These are phyloP conservation scores for Talaromyces funiculosus DNA, from an alignment of 2,329 filamentous ascomycete genomes.

Conservation along the genomic window DNA sequence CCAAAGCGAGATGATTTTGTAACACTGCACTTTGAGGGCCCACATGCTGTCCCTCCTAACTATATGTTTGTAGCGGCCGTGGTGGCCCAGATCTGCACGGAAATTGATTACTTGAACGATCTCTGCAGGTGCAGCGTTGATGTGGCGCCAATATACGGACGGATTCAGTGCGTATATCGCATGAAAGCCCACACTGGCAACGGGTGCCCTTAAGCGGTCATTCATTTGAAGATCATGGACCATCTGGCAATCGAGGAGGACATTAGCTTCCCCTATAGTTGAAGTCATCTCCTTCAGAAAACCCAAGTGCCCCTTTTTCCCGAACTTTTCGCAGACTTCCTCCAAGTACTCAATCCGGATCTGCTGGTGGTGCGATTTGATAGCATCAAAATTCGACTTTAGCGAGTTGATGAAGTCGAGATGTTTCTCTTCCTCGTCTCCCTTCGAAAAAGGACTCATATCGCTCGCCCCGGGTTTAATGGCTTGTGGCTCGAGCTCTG, in stretches of 20 bases:
- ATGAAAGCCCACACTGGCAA: background rate
- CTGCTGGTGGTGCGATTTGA: background rate
- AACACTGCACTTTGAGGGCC: background rate
- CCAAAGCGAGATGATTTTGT: background rate
- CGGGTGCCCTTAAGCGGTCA: background rate
- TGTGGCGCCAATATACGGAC: background rate
- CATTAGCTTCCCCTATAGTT: background rate
- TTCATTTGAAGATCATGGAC: background rate
- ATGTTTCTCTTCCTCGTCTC: no score
- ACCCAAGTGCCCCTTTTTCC: background rate
- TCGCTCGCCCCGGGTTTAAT: no score
- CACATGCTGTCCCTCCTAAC: background rate
- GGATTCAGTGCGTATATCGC: background rate
- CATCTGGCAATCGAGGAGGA: background rate
- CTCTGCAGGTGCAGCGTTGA: background rate
- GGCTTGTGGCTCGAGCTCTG: no score
- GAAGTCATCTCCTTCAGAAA: background rate
- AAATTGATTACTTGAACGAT: background rate
- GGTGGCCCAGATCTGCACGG: background rate
- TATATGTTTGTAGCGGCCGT: background rate
- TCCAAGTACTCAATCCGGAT: background rate
- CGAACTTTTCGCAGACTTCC: background rate
- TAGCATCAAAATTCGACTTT: background rate
- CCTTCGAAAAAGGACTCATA: no score
- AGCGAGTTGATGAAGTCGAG: background rate